phyloP scores from a whole-genome alignment of 257 asterid genomes.

The Petunia axillaris region DNA sequence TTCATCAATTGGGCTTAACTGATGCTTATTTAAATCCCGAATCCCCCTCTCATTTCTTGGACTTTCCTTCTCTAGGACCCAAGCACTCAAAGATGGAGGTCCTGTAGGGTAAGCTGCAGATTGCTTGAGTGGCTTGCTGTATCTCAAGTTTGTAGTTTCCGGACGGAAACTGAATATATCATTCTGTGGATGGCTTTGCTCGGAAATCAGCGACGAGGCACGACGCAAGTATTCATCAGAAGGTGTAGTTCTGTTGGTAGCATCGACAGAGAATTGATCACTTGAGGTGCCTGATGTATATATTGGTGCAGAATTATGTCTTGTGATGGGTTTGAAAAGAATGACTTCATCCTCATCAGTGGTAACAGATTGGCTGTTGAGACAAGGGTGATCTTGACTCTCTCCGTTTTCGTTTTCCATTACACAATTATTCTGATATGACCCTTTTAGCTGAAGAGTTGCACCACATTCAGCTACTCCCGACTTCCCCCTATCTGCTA shows the following conservation, averaged over 20 bases:
- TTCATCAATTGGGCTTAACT: conserved; percentile 70
- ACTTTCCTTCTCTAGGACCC: conserved; percentile 60
- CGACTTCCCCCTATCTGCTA: conserved; percentile 26
- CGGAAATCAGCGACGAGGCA: conserved; percentile 59
- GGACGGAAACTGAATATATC: conserved; percentile 44
- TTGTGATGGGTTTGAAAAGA: conserved; percentile 80
- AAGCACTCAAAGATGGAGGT: conserved; percentile 84
- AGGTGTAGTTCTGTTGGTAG: conserved; percentile 20
- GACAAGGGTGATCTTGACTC: conserved; percentile 21
- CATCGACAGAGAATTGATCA: conserved; percentile 34
- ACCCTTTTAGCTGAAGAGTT: conserved; percentile 24
- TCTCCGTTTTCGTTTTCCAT: conserved; percentile 25
- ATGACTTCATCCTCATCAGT: conserved; percentile 72
- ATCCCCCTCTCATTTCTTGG: conserved; percentile 42
- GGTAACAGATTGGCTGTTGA: conserved; percentile 16
- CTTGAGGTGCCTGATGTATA: conserved; percentile 38
- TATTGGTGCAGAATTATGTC: conserved; percentile 78
- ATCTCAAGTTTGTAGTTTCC: conserved; percentile 28
- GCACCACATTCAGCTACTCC: conserved; percentile 35
- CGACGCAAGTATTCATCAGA: conserved; percentile 67
- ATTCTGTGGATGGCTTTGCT: conserved; percentile 42
- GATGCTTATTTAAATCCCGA: conserved; percentile 37
- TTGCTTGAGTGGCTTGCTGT: conserved; percentile 38
- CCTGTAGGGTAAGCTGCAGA: conserved; percentile 53
- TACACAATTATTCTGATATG: conserved; percentile 25